Evolutionary conservation across 306 rosid species (phyloP).

Genomic region (Sicyos edulis): DNA sequence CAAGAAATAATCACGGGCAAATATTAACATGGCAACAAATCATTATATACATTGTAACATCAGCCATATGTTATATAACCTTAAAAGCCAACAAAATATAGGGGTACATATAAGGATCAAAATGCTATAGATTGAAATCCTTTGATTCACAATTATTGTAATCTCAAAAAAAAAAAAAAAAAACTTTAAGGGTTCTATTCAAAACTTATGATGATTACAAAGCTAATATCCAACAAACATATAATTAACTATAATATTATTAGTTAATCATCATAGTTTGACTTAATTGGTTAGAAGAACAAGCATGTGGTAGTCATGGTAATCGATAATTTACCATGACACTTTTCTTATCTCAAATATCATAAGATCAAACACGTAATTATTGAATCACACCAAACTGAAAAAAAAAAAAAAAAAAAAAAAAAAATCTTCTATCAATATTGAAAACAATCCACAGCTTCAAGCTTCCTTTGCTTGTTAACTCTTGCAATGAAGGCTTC

Average conservation of each 20-base stretch:
- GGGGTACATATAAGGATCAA: no score
- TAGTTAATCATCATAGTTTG: not conserved
- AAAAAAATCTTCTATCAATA: not conserved
- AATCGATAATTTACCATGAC: not conserved
- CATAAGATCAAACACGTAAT: not conserved
- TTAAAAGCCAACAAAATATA: no score
- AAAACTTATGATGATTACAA: not conserved
- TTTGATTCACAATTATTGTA: no score
- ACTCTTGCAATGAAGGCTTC: slow-evolving; percentile 47
- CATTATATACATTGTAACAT: no score
- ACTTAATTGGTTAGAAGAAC: not conserved
- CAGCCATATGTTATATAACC: no score
- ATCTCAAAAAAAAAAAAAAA: no score
- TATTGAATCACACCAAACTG: not conserved
- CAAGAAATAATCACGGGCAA: no score
- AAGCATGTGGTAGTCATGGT: not conserved
- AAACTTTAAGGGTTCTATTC: no score
- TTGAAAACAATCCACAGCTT: slow-evolving; percentile 18
- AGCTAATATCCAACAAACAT: not conserved
- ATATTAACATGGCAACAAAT: no score
- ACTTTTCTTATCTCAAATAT: not conserved
- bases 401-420: not conserved
- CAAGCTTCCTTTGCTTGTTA: slow-evolving; percentile 41
- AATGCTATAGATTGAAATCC: no score
- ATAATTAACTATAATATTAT: not conserved